Evolutionary conservation across 331 rosid species (phyloP).

Genomic region (Acacia pycnantha): DNA sequence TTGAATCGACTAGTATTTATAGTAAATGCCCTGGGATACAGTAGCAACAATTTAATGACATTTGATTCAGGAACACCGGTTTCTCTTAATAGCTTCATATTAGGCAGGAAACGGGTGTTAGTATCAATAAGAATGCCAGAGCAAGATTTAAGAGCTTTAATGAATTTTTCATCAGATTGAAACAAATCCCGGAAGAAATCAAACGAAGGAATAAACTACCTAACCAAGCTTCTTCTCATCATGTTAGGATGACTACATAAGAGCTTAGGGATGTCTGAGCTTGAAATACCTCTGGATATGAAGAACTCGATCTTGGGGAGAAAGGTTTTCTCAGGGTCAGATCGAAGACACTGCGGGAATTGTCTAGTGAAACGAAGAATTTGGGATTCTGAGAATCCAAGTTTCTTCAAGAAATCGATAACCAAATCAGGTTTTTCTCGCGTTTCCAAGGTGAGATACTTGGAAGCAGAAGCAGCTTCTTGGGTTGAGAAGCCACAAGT

Average conservation of each 20-base stretch:
- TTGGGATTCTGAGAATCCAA: neutral
- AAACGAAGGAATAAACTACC: no score
- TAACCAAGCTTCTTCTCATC: neutral
- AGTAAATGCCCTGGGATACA: neutral
- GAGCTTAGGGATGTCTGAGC: constrained; percentile 12
- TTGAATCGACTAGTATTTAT: neutral
- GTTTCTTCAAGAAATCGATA: neutral
- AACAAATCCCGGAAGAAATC: no score
- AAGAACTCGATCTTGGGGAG: constrained; percentile 27
- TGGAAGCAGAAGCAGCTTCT: neutral
- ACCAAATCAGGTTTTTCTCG: neutral
- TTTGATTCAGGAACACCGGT: constrained; percentile 27
- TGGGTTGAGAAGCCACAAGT: neutral
- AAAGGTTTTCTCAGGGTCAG: neutral
- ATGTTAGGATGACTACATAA: neutral
- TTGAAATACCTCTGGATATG: constrained; percentile 25
- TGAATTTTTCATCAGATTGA: neutral
- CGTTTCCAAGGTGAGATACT: neutral
- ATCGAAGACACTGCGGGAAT: neutral
- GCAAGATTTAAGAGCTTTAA: constrained; percentile 8
- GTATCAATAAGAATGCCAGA: constrained; percentile 22
- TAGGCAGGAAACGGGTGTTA: constrained; percentile 20
- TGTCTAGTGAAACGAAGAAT: neutral
- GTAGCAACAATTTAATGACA: constrained; percentile 8
- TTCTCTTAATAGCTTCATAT: constrained; percentile 20